Conservation (phyloP, 2,329 filamentous ascomycete genomes). For the Sporothrix sp. region DNA sequence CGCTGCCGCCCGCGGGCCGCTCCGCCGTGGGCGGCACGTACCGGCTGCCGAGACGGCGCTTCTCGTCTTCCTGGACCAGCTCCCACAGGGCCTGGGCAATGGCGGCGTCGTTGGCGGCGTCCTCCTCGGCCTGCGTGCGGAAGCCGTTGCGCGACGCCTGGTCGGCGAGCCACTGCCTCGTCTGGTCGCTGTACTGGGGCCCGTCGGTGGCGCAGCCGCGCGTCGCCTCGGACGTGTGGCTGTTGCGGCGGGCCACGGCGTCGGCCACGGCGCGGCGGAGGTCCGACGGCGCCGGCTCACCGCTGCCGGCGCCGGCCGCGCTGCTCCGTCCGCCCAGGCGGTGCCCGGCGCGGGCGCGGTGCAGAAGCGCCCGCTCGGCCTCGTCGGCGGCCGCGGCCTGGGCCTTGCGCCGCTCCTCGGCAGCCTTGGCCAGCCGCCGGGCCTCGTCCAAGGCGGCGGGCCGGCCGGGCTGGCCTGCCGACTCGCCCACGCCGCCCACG, state of each 20-base stretch:
- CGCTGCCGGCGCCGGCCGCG: slow-evolving; percentile 32
- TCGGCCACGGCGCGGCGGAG: slow-evolving; percentile 63
- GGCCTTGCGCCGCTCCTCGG: slow-evolving; percentile 58
- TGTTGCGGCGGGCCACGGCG: slow-evolving; percentile 57
- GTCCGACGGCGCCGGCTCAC: slow-evolving; percentile 39
- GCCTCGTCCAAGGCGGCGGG: slow-evolving; percentile 62
- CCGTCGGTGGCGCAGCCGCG: slow-evolving; percentile 65
- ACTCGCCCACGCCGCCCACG: background rate
- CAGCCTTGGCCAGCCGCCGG: slow-evolving; percentile 60
- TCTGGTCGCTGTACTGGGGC: slow-evolving; percentile 13
- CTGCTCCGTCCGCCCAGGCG: slow-evolving; percentile 52
- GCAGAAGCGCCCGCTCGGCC: slow-evolving; percentile 45
- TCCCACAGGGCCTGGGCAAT: slow-evolving; percentile 82
- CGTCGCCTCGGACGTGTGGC: slow-evolving; percentile 38
- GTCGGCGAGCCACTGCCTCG: slow-evolving; percentile 12
- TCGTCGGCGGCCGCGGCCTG: slow-evolving; percentile 13
- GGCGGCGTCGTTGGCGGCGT: slow-evolving; percentile 78
- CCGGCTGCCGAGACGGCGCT: slow-evolving; percentile 42
- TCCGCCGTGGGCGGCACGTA: slow-evolving; percentile 41
- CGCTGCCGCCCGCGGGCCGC: slow-evolving; percentile 39
- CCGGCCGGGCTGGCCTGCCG: slow-evolving; percentile 7
- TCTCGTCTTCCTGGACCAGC: slow-evolving; percentile 70
- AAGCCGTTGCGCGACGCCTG: slow-evolving; percentile 56
- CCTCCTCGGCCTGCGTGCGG: slow-evolving; percentile 74
- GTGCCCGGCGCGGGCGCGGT: slow-evolving; percentile 51